Conservation (phyloP, 495 filamentous ascomycete species). For the Poronia punctata region DNA sequence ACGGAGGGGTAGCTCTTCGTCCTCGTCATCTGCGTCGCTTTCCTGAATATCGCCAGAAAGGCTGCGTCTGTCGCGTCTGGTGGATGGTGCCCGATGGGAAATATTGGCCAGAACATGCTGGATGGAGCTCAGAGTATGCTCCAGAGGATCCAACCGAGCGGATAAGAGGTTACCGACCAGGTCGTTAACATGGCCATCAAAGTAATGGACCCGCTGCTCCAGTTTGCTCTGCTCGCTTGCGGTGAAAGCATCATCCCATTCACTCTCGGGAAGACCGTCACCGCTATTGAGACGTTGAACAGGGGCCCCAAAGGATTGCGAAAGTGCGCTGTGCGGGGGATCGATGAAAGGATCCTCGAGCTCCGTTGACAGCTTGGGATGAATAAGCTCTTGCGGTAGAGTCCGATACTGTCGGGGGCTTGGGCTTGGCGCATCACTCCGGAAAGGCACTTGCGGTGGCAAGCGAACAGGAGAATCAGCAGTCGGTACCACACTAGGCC, state of each 20-base stretch:
- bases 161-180: conserved; percentile 75
- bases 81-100: conserved; percentile 35
- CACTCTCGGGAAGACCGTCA: conserved; percentile 64
- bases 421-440: conserved; percentile 70
- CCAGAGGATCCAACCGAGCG: conserved; percentile 67
- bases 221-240: conserved; percentile 77
- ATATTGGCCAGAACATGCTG: conserved; percentile 55
- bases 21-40: conserved; percentile 94
- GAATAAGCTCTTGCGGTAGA: conserved; percentile 24
- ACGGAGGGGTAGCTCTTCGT: conserved; percentile 62
- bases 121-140: conserved; percentile 67
- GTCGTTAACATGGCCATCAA: conserved; percentile 80
- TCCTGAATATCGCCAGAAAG: conserved; percentile 58
- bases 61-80: conserved; percentile 45
- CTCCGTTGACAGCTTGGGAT: conserved; percentile 30
- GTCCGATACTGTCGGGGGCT: conserved; percentile 55
- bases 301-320: conserved; percentile 42
- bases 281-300: conserved; percentile 60
- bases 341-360: conserved; percentile 45
- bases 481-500: conserved; percentile 32
- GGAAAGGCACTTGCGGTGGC: conserved; percentile 47
- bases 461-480: conserved; percentile 51
- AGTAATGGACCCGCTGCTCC: conserved; percentile 65
- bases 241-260: conserved; percentile 85
- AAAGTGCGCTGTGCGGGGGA: conserved; percentile 26